A percentile compares a stretch with the other conserved stretches of the same genome.
phyloP scores from a whole-genome alignment of 768 basidiomycete genomes.

The Lactarius quietus region DNA sequence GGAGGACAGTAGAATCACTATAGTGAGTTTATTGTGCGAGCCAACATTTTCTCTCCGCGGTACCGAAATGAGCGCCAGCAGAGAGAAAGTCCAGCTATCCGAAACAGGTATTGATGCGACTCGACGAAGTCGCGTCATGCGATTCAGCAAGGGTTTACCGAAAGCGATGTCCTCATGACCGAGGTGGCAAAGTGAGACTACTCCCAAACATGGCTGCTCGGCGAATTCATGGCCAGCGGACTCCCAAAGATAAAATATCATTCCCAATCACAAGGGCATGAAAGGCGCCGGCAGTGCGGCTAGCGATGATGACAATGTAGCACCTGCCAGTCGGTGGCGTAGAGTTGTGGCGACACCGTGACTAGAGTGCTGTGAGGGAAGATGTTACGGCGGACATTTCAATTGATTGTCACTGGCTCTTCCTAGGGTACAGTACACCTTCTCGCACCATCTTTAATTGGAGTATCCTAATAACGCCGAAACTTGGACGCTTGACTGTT shows the following conservation, averaged over 20 bases:
- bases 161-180: not conserved
- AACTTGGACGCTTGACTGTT: not conserved
- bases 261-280: not conserved
- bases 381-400: not conserved
- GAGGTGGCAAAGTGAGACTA: not conserved
- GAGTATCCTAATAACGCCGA: not conserved
- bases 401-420: not conserved
- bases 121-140: not conserved
- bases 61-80: not conserved
- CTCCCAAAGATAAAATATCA: not conserved
- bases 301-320: not conserved
- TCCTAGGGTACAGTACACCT: not conserved
- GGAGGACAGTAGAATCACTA: not conserved
- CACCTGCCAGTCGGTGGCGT: not conserved
- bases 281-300: not conserved
- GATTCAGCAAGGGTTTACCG: not conserved
- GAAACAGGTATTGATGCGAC: constrained; percentile 5
- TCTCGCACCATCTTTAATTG: not conserved
- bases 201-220: not conserved
- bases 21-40: not conserved
- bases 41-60: not conserved
- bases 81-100: not conserved
- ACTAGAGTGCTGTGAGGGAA: not conserved
- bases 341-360: not conserved
- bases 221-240: not conserved